phyloP scores from a whole-genome alignment of 106 monocot genomes.

The Posidonia australis region DNA sequence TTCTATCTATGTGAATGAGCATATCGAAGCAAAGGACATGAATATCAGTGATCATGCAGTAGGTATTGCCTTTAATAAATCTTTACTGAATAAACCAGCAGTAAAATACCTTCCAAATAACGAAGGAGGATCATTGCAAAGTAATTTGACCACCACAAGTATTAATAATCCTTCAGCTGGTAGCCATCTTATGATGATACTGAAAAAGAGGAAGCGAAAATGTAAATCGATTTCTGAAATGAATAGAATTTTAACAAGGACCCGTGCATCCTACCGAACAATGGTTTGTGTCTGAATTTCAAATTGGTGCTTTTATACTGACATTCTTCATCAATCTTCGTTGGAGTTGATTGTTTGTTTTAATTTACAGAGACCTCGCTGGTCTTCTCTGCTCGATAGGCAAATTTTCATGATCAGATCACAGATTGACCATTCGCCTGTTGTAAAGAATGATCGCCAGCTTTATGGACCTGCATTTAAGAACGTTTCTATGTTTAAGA shows the following conservation, averaged over 20 bases:
- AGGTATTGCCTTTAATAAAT: not conserved
- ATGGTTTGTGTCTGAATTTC: no score
- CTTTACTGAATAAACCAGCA: no score
- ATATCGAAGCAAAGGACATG: not conserved
- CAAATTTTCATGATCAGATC: not conserved
- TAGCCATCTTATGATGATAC: no score
- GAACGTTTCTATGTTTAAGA: constrained; percentile 8
- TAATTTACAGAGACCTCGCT: not conserved
- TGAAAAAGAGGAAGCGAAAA: no score
- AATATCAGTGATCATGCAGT: not conserved
- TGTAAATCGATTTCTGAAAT: no score
- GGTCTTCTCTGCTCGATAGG: not conserved
- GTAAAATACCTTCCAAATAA: no score
- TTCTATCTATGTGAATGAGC: not conserved
- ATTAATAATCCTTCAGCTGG: no score
- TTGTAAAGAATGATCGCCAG: not conserved
- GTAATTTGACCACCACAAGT: no score
- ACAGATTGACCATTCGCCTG: not conserved
- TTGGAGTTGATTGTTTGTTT: not conserved
- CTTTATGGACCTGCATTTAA: constrained; percentile 1
- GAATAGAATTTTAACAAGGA: no score
- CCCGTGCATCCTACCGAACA: no score
- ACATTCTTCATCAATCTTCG: no score
- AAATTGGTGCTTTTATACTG: not conserved
- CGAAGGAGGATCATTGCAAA: no score